Conservation (phyloP, 169 alveolate genomes). For the Plasmodium adleri region DNA sequence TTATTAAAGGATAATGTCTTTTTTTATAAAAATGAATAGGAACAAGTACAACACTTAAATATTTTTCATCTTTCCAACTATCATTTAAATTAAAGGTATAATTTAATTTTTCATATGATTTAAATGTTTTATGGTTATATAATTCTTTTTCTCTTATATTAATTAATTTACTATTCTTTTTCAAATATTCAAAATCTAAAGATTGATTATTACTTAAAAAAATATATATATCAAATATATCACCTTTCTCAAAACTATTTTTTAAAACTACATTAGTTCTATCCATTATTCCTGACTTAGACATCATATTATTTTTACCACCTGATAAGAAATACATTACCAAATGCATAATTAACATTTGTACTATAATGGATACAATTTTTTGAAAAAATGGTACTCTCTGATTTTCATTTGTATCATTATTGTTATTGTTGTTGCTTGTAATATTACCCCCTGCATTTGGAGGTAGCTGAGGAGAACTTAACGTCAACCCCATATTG, state of each 20-base stretch:
- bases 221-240: slow-evolving; percentile 75
- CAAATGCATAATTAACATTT: slow-evolving; percentile 79
- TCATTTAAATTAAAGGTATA: slow-evolving; percentile 55
- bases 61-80: slow-evolving; percentile 74
- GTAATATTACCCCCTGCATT: slow-evolving; percentile 8
- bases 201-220: slow-evolving; percentile 78
- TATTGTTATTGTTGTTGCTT: slow-evolving; percentile 5
- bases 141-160: slow-evolving; percentile 74
- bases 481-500: slow-evolving; percentile 28
- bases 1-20: slow-evolving; percentile 21
- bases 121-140: slow-evolving; percentile 26
- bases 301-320: slow-evolving; percentile 66
- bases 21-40: slow-evolving; percentile 59
- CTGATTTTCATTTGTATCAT: slow-evolving; percentile 34
- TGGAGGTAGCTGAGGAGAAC: slow-evolving; percentile 6
- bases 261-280: slow-evolving; percentile 39
- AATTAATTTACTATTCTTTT: slow-evolving; percentile 64
- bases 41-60: slow-evolving; percentile 42
- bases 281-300: slow-evolving; percentile 34
- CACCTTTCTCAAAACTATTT: slow-evolving; percentile 78
- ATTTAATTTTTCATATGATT: slow-evolving; percentile 26
- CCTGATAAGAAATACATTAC: slow-evolving; percentile 81
- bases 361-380: slow-evolving; percentile 57
- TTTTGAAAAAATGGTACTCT: slow-evolving; percentile 73
- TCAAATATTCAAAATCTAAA: slow-evolving; percentile 54